Evolutionary conservation across 1,284 basidiomycete species (phyloP), one percentile per base, ranked within the genome.

Genomic region (Pholiota adiposa): DNA sequence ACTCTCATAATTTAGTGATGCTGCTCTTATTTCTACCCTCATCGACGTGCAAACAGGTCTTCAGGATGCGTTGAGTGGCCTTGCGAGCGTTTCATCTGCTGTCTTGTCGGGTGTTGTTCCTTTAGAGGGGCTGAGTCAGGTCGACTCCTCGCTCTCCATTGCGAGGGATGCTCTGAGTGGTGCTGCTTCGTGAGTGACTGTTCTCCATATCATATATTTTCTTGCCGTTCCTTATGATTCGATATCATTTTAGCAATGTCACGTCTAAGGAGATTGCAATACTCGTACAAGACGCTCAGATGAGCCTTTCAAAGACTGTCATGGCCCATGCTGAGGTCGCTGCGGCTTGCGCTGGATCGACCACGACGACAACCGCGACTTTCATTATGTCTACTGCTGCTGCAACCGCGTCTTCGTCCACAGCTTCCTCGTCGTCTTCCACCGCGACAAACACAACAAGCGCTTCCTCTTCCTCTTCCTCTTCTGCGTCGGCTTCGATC

Each of bases 21-120:
- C 69, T 5, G 63, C 69, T 1, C 67, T 71, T 6, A 59, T 69
- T 6, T 58, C 69, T 19, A 61, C 69, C 14, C 62, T 69, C 7
- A 51, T 63, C 16, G 56, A 69, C 7, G 74, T 72, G 11, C 62
- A 69, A 51, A 54, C 59, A 34, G 73, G 70, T 8, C 61, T 80
- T 36, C 57, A 64, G 46, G 66, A 67, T 36, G 75, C 76, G 12
- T 63, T 73, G 44, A 63, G 50, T 46, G 77, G 73, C 8, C 73
- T 78, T 23, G 68, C 62, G 43, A 58, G 33, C 33, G 53, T 64
- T 25, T 58, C 59, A 23, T 27, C 40, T 29, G 70, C 77, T 4
- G 67, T 79, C 23, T 7, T 75, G 18, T 67, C 69, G 0, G 75
- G 75, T 4, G 58, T 66, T 4, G 72, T 75, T 3, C 75, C 78